phyloP scores from a whole-genome alignment of 2,329 filamentous ascomycete genomes.

The Alternaria gaisen region DNA sequence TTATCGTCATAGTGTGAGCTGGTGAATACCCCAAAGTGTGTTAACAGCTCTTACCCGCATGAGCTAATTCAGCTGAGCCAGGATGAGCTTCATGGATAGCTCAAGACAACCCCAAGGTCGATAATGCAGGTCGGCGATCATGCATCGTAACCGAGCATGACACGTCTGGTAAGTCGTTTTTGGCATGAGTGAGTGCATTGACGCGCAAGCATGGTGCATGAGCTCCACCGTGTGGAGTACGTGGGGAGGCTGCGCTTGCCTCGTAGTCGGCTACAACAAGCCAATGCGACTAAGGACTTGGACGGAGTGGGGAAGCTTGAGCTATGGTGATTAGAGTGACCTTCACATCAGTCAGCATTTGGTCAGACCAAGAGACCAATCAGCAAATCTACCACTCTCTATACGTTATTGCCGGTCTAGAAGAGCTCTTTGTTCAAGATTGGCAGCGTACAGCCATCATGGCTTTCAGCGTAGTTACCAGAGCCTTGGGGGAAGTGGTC shows the following conservation, averaged over 20 bases:
- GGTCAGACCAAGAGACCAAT: neutral
- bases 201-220: slow-evolving; percentile 8
- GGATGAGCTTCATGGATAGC: slow-evolving; percentile 15
- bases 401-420: neutral
- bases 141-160: slow-evolving; percentile 9
- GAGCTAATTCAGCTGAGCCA: slow-evolving; percentile 16
- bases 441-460: neutral
- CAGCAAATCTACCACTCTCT: neutral
- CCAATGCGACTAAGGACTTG: slow-evolving; percentile 1
- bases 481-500: neutral
- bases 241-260: slow-evolving; percentile 9
- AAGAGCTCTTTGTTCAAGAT: neutral
- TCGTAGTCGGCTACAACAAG: slow-evolving; percentile 1
- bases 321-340: neutral
- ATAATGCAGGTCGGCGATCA: slow-evolving; percentile 19
- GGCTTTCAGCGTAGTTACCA: neutral
- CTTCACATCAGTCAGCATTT: too few species aligned
- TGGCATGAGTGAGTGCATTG: slow-evolving; percentile 8
- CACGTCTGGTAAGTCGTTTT: slow-evolving; percentile 1
- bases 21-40: neutral
- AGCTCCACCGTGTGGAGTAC: slow-evolving; percentile 1
- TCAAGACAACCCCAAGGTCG: slow-evolving; percentile 5
- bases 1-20: slow-evolving; percentile 7
- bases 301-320: slow-evolving; percentile 3
- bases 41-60: slow-evolving; percentile 8